Percentiles rank a stretch among this genome's conserved stretches.
phyloP scores from a whole-genome alignment of 192 early-diverging fungal species.

The Diversispora epigaea region DNA sequence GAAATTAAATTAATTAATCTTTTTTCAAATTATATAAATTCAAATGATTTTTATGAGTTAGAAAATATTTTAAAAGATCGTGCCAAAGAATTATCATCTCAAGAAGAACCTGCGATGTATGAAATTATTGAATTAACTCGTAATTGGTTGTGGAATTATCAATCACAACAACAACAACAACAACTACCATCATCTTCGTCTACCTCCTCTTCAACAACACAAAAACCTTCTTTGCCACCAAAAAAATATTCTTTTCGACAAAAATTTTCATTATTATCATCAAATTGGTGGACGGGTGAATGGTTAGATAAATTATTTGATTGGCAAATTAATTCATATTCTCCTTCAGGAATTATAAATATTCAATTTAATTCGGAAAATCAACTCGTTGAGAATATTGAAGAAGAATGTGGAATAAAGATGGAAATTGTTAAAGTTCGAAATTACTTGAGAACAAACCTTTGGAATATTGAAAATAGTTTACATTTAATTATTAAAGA shows the following conservation, averaged over 20 bases:
- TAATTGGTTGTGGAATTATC: constrained; percentile 20
- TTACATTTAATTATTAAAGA: neutral
- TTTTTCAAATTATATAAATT: neutral
- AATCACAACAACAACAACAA: neutral
- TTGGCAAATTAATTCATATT: constrained; percentile 27
- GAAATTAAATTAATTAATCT: neutral
- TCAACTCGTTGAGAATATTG: constrained; percentile 13
- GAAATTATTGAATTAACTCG: constrained; percentile 17
- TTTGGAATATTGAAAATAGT: constrained; percentile 27
- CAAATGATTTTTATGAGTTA: neutral
- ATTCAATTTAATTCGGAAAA: constrained; percentile 15
- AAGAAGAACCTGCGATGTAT: constrained; percentile 30
- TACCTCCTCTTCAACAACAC: too few species aligned
- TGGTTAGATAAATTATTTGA: neutral
- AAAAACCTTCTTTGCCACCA: too few species aligned
- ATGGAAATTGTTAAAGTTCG: constrained; percentile 11
- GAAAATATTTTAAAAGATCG: constrained; percentile 2
- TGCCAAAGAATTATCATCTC: constrained; percentile 5
- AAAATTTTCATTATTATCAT: too few species aligned
- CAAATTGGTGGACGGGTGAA: constrained; percentile 10
- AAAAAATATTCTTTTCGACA: too few species aligned
- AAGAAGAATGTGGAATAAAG: neutral
- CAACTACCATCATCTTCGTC: neutral
- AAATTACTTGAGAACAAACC: neutral
- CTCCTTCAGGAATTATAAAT: constrained; percentile 14